phyloP scores from a whole-genome alignment of 306 rosid species.

The Oemleria cerasiformis region DNA sequence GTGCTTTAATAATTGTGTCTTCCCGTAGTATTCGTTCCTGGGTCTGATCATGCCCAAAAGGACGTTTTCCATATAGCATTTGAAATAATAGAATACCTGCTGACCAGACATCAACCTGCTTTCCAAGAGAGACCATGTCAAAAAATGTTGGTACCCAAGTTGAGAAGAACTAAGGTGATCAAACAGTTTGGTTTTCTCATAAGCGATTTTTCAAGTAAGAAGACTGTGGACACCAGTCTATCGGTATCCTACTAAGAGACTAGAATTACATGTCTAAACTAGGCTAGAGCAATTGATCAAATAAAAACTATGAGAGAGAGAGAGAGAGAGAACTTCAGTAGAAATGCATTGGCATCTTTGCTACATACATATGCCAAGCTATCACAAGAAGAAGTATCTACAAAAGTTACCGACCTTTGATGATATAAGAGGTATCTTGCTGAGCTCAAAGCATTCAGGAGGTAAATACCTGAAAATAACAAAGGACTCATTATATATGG shows the following conservation, averaged over 20 bases:
- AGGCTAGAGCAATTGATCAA: neutral
- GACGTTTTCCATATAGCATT: conserved; percentile 96
- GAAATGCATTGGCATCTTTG: neutral
- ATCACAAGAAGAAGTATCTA: neutral
- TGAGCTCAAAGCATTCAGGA: conserved; percentile 97
- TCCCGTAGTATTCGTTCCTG: conserved; percentile 97
- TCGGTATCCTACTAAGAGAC: neutral
- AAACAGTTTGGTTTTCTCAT: conserved; percentile 2
- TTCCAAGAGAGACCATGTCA: conserved; percentile 30
- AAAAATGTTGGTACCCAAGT: conserved; percentile 4
- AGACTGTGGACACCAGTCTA: neutral
- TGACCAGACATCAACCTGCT: conserved; percentile 98
- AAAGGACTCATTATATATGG: conserved; percentile 10
- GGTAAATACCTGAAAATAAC: conserved; percentile 77
- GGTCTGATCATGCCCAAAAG: conserved; percentile 94
- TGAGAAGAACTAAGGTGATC: neutral
- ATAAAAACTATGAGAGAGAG: neutral
- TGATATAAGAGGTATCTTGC: conserved; percentile 85
- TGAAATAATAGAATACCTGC: conserved; percentile 86
- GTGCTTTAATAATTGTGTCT: conserved; percentile 97
- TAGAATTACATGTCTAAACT: neutral
- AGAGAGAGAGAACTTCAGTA: neutral
- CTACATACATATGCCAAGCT: neutral
- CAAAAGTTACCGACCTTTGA: conserved; percentile 62
- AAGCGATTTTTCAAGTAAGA: conserved; percentile 7